Percentiles rank a stretch among this genome's conserved stretches.
These are phyloP conservation scores for Arabidopsis hybrid DNA, from an alignment of 441 rosid species.

Conservation along the genomic window DNA sequence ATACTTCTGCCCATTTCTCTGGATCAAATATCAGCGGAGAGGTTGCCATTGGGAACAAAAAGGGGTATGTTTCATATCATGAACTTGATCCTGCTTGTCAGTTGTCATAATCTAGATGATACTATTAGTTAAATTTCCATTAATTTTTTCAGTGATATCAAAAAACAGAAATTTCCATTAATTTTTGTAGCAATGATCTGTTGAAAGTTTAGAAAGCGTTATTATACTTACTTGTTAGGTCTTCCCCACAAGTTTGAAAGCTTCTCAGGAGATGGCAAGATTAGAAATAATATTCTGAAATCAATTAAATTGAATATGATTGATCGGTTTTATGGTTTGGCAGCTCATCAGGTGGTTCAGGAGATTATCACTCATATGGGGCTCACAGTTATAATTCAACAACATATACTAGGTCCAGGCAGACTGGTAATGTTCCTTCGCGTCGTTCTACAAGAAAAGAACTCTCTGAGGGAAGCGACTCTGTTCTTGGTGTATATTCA, in stretches of 20 bases:
- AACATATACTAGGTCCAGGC: conserved; percentile 49
- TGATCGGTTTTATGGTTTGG: conserved; percentile 13
- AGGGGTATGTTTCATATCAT: conserved; percentile 52
- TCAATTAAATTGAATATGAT: not conserved
- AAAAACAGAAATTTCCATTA: not conserved
- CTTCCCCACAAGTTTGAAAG: not conserved
- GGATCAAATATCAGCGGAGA: conserved; percentile 46
- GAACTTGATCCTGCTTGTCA: not conserved
- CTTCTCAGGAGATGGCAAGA: not conserved
- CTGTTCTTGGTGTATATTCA: conserved; percentile 80
- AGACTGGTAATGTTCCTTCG: conserved; percentile 44
- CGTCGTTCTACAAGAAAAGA: conserved; percentile 52
- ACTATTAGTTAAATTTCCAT: not conserved
- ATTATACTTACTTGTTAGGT: not conserved
- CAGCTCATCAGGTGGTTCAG: conserved; percentile 55
- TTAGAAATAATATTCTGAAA: not conserved
- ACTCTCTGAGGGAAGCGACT: conserved; percentile 57
- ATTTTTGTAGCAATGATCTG: not conserved
- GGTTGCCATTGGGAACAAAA: conserved; percentile 45
- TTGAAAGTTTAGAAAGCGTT: not conserved
- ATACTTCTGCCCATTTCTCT: conserved; percentile 48
- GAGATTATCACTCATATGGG: conserved; percentile 51
- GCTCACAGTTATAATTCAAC: conserved; percentile 49
- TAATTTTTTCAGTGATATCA: not conserved
- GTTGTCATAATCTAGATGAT: not conserved